Conservation (phyloP, 2,329 filamentous ascomycete species). For the Trichoderma sp. region DNA sequence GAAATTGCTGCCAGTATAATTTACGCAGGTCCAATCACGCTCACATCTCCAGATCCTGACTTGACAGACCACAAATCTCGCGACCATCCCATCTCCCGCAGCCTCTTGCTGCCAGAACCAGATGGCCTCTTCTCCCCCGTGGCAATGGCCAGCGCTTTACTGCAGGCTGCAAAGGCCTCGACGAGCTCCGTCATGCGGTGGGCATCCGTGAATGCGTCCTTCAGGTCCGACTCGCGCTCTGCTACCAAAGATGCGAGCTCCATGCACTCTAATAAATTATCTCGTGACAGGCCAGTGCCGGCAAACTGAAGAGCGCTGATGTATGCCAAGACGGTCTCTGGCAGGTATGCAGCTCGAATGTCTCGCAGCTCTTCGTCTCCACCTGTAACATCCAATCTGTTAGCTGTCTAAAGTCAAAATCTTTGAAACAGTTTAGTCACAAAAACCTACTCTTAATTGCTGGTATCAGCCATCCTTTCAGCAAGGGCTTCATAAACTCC, state of each 20-base stretch:
- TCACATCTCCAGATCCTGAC: constrained; percentile 23
- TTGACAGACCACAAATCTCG: constrained; percentile 63
- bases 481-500: constrained; percentile 60
- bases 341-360: constrained; percentile 77
- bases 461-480: constrained; percentile 64
- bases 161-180: constrained; percentile 73
- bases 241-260: constrained; percentile 78
- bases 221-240: constrained; percentile 67
- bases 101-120: constrained; percentile 57
- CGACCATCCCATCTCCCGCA: constrained; percentile 64
- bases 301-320: constrained; percentile 78
- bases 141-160: constrained; percentile 66
- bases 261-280: constrained; percentile 81
- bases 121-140: constrained; percentile 56
- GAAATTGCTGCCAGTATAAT: not conserved
- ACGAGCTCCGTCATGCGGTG: constrained; percentile 75
- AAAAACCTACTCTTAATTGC: constrained; percentile 55
- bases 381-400: not conserved
- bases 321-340: constrained; percentile 83
- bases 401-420: not conserved
- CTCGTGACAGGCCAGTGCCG: constrained; percentile 71
- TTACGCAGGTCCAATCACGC: constrained; percentile 11
- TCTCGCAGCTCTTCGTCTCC: constrained; percentile 63
- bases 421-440: not conserved
- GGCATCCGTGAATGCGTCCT: constrained; percentile 63